phyloP scores from a whole-genome alignment of 2,329 filamentous ascomycete genomes.

The Penicillium brevicompactum region DNA sequence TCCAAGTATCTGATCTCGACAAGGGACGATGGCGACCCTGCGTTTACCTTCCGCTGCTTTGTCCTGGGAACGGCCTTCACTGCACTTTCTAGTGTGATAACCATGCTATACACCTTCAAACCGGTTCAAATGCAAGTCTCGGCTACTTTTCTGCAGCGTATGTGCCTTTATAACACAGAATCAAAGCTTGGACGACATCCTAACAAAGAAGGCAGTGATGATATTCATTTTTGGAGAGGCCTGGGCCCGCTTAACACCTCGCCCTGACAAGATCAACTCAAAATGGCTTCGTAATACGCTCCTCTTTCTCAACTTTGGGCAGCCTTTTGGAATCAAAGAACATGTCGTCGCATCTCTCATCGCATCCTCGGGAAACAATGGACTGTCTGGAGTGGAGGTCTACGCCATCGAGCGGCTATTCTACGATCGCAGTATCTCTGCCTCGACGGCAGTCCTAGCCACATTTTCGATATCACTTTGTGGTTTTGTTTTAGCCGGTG shows the following conservation, averaged over 20 bases:
- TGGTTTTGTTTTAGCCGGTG: constrained; percentile 57
- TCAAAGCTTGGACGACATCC: background rate
- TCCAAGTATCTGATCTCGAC: constrained; percentile 22
- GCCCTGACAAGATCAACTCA: constrained; percentile 15
- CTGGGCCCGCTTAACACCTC: constrained; percentile 19
- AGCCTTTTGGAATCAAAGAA: constrained; percentile 48
- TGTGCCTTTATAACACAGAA: background rate
- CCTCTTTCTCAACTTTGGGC: constrained; percentile 24
- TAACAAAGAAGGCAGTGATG: constrained; percentile 12
- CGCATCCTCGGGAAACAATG: constrained; percentile 57
- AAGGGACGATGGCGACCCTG: constrained; percentile 22
- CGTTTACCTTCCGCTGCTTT: constrained; percentile 24
- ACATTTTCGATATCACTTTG: constrained; percentile 59
- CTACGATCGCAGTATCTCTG: constrained; percentile 51
- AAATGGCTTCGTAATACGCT: constrained; percentile 19
- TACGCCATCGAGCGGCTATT: constrained; percentile 56
- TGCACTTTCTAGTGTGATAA: constrained; percentile 26
- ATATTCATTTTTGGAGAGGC: constrained; percentile 20
- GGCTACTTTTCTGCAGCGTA: constrained; percentile 22
- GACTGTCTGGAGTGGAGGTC: constrained; percentile 41
- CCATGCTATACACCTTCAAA: constrained; percentile 27
- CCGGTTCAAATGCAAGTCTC: constrained; percentile 21
- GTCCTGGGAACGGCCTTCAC: constrained; percentile 23
- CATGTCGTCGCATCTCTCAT: constrained; percentile 58
- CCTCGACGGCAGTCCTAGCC: constrained; percentile 52